These are phyloP conservation scores for Brassica nigra DNA, from an alignment of 345 rosid genomes.

Conservation along the genomic window DNA sequence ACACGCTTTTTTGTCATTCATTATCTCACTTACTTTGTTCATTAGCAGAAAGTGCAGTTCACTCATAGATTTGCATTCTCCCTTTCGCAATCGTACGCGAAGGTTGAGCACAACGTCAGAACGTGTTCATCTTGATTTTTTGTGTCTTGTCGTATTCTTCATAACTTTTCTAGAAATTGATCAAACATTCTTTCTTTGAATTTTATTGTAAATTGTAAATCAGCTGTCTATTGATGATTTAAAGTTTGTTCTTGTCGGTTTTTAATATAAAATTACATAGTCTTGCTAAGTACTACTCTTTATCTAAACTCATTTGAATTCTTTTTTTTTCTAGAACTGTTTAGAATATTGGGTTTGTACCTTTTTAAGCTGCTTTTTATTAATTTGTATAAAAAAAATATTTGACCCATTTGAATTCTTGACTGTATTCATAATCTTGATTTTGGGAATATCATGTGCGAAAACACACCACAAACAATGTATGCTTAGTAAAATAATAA, in stretches of 20 bases:
- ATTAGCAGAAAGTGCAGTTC: constrained; percentile 29
- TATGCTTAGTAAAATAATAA: background rate
- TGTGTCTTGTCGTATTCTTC: constrained; percentile 25
- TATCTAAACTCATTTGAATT: background rate
- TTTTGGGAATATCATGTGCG: background rate
- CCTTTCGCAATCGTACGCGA: constrained; percentile 19
- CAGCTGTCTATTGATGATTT: constrained; percentile 9
- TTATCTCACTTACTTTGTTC: constrained; percentile 20
- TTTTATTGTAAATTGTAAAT: background rate
- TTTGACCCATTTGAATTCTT: background rate
- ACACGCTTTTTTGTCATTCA: constrained; percentile 26
- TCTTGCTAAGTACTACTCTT: background rate
- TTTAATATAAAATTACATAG: background rate
- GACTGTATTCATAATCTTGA: background rate
- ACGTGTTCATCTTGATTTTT: constrained; percentile 37
- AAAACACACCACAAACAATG: background rate
- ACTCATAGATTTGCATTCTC: constrained; percentile 15
- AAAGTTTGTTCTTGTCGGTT: constrained; percentile 28
- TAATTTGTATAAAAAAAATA: too few species aligned
- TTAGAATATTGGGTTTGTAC: background rate
- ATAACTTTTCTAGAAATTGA: constrained; percentile 24
- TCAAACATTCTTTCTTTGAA: background rate
- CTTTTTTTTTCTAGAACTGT: background rate
- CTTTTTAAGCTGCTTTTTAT: background rate
- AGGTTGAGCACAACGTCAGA: constrained; percentile 25